Percentiles rank a stretch among this genome's conserved stretches.
Evolutionary conservation across 2,329 filamentous ascomycete species (phyloP).

Genomic region (Cladosporium sp.): DNA sequence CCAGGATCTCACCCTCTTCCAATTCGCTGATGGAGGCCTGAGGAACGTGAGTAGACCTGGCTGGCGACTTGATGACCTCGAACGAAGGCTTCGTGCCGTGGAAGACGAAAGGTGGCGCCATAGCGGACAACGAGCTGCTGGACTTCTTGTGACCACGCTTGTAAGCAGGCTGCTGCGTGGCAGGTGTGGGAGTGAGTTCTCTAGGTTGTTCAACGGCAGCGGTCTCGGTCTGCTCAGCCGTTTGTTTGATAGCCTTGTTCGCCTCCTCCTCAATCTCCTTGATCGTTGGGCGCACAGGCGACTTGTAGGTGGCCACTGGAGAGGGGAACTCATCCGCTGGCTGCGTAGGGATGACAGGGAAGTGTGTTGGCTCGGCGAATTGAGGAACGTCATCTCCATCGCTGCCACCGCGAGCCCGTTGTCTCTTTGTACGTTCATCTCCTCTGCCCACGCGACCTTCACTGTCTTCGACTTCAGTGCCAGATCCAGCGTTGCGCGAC

Average conservation of each 20-base stretch:
- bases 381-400: conserved; percentile 73
- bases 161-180: conserved; percentile 1
- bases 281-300: conserved; percentile 7
- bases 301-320: conserved; percentile 20
- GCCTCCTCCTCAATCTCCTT: conserved; percentile 25
- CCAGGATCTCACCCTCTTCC: conserved; percentile 38
- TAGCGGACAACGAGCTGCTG: conserved; percentile 64
- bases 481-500: conserved; percentile 26
- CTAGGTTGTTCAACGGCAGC: not conserved
- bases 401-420: conserved; percentile 62
- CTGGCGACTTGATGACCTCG: conserved; percentile 12
- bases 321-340: conserved; percentile 28
- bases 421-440: conserved; percentile 74
- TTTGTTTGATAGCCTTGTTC: not conserved
- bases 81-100: conserved; percentile 9
- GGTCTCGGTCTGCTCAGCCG: not conserved
- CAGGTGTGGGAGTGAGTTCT: not conserved
- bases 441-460: conserved; percentile 65
- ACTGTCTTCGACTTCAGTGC: conserved; percentile 54
- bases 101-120: conserved; percentile 68
- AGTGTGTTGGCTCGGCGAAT: conserved; percentile 61
- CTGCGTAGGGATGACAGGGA: conserved; percentile 28
- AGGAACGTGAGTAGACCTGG: conserved; percentile 11
- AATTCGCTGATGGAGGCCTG: conserved; percentile 35
- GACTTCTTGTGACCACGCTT: conserved; percentile 19